phyloP scores from a whole-genome alignment of 768 basidiomycete genomes.

The Mycena capillaripes region DNA sequence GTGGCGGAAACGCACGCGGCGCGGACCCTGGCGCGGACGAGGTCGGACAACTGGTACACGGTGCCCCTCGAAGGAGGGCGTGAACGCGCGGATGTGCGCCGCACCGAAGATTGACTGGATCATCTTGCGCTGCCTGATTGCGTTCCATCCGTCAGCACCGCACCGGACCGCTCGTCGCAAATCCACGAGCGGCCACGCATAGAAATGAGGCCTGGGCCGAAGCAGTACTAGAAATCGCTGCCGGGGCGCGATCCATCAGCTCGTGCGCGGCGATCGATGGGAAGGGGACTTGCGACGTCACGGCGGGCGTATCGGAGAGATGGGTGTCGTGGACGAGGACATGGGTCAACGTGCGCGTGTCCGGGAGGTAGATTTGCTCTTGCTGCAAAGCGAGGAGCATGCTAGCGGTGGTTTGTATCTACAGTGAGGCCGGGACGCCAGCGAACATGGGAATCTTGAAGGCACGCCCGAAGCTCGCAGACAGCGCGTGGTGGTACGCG shows the following conservation, averaged over 20 bases:
- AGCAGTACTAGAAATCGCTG: conserved; percentile 20
- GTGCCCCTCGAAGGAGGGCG: conserved; percentile 6
- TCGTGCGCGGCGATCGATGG: no score
- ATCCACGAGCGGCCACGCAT: no score
- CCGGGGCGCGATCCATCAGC: no score
- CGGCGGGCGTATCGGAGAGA: conserved; percentile 16
- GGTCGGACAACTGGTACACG: not conserved
- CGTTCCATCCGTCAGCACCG: no score
- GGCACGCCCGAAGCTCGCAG: not conserved
- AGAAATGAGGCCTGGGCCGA: conserved; percentile 16
- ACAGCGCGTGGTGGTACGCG: conserved; percentile 14
- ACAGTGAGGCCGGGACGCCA: not conserved
- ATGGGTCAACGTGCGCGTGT: conserved; percentile 12
- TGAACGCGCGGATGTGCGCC: conserved; percentile 14
- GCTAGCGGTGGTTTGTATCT: not conserved
- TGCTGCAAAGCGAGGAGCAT: not conserved
- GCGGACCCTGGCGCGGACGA: conserved; percentile 7
- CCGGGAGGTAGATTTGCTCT: conserved; percentile 16
- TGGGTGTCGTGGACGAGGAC: conserved; percentile 18
- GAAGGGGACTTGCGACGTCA: conserved; percentile 18
- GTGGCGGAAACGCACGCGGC: not conserved
- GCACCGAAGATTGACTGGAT: conserved; percentile 16
- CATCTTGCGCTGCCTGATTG: conserved; percentile 20
- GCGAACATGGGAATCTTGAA: conserved; percentile 15
- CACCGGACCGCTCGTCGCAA: no score